Conservation (phyloP, 176 grass and related monocot species). For the Phragmites australis region DNA sequence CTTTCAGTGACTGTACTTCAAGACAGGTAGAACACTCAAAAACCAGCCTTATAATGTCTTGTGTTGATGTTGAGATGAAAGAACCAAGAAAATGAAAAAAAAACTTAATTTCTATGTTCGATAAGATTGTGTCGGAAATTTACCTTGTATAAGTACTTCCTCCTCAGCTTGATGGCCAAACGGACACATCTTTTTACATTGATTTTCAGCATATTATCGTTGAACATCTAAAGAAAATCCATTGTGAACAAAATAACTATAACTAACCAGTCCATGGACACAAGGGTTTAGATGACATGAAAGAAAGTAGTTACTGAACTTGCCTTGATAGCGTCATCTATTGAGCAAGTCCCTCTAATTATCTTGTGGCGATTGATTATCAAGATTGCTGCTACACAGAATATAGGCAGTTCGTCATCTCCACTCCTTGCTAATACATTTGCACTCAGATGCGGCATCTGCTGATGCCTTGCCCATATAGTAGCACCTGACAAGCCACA, state of each 20-base stretch:
- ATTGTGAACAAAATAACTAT: neutral
- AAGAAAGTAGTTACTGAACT: conserved; percentile 36
- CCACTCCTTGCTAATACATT: conserved; percentile 40
- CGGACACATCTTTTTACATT: conserved; percentile 89
- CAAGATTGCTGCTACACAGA: conserved; percentile 93
- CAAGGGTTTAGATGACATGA: conserved; percentile 18
- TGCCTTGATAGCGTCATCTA: conserved; percentile 96
- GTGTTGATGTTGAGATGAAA: neutral
- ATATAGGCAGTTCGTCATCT: conserved; percentile 83
- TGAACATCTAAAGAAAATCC: conserved; percentile 81
- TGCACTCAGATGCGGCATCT: conserved; percentile 35
- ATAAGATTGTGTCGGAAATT: neutral
- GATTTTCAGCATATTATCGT: conserved; percentile 92
- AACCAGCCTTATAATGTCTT: neutral
- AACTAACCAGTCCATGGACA: neutral
- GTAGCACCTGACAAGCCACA: conserved; percentile 82
- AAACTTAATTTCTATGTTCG: neutral
- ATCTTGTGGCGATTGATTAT: conserved; percentile 91
- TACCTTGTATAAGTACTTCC: conserved; percentile 80
- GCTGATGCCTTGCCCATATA: conserved; percentile 77
- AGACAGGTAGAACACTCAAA: conserved; percentile 18
- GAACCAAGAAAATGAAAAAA: neutral
- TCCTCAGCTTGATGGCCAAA: conserved; percentile 86
- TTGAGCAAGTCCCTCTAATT: conserved; percentile 80
- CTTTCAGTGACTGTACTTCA: conserved; percentile 51